Percentiles rank a stretch among this genome's conserved stretches.
phyloP scores from a whole-genome alignment of 169 alveolate species.

The Cryptosporidium parvum region DNA sequence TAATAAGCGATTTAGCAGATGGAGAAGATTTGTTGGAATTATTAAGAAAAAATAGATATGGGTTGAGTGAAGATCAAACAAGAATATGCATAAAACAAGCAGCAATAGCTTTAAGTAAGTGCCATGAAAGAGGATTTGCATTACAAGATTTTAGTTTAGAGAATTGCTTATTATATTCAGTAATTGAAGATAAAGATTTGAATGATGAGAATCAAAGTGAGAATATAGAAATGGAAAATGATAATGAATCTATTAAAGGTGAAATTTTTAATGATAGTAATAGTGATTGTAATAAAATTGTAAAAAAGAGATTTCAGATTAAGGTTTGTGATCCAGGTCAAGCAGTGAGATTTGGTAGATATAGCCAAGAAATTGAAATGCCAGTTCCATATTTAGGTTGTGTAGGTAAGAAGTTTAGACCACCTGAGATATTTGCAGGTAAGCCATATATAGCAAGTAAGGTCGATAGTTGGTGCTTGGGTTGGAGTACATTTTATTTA shows the following conservation, averaged over 20 bases:
- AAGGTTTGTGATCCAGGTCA: constrained; percentile 81
- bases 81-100: constrained; percentile 57
- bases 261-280: background rate
- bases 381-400: constrained; percentile 74
- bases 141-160: constrained; percentile 79
- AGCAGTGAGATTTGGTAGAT: constrained; percentile 56
- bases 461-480: constrained; percentile 80
- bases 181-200: constrained; percentile 5
- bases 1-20: constrained; percentile 71
- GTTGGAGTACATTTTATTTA: constrained; percentile 79
- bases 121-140: constrained; percentile 77
- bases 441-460: constrained; percentile 76
- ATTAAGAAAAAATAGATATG: constrained; percentile 44
- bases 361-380: constrained; percentile 10
- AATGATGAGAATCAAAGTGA: background rate
- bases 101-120: constrained; percentile 43
- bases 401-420: constrained; percentile 78
- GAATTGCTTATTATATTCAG: constrained; percentile 75
- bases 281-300: background rate
- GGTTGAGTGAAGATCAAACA: constrained; percentile 20
- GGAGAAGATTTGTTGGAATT: constrained; percentile 78
- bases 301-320: constrained; percentile 15
- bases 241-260: background rate
- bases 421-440: constrained; percentile 75
- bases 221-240: background rate